A percentile compares a stretch with the other conserved stretches of the same genome.
Evolutionary conservation across 108 stramenopile genomes (phyloP).

Genomic region (Nannochloropsis gaditana): DNA sequence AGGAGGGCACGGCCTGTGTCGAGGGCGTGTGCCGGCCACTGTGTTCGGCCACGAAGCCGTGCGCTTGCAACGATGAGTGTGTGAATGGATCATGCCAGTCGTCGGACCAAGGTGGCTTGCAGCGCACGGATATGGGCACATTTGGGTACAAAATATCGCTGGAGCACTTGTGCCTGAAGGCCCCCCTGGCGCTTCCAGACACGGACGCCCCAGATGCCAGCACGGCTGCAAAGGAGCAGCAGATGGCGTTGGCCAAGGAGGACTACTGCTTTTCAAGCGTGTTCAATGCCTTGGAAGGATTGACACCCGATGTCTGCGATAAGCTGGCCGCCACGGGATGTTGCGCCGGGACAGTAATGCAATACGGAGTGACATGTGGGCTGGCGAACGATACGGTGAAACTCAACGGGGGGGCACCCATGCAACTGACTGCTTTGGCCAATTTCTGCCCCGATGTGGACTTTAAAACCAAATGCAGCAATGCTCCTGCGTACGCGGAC

Average conservation of each 20-base stretch:
- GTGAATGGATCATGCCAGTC: not conserved
- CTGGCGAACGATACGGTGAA: not conserved
- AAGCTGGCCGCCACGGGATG: not conserved
- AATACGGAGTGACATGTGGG: not conserved
- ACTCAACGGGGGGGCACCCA: not conserved
- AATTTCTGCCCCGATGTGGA: not conserved
- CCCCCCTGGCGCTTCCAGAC: not conserved
- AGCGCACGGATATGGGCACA: not conserved
- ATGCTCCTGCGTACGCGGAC: not conserved
- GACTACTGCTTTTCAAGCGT: slow-evolving; percentile 20
- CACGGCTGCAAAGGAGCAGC: not conserved
- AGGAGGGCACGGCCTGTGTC: not conserved
- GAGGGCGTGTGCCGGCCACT: not conserved
- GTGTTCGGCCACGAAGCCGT: not conserved
- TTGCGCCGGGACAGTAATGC: not conserved
- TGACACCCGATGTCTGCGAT: not conserved
- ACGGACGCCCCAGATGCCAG: not conserved
- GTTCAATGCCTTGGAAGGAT: slow-evolving; percentile 1
- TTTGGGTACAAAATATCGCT: slow-evolving; percentile 4
- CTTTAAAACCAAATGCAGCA: not conserved
- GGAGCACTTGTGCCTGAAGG: not conserved
- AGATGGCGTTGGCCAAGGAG: not conserved
- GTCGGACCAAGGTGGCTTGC: not conserved
- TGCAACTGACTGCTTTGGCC: not conserved
- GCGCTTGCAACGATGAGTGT: not conserved